Evolutionary conservation across 208 protist species (phyloP), one percentile per base, ranked within the genome.

Genomic region (Crithidia acanthocephali): DNA sequence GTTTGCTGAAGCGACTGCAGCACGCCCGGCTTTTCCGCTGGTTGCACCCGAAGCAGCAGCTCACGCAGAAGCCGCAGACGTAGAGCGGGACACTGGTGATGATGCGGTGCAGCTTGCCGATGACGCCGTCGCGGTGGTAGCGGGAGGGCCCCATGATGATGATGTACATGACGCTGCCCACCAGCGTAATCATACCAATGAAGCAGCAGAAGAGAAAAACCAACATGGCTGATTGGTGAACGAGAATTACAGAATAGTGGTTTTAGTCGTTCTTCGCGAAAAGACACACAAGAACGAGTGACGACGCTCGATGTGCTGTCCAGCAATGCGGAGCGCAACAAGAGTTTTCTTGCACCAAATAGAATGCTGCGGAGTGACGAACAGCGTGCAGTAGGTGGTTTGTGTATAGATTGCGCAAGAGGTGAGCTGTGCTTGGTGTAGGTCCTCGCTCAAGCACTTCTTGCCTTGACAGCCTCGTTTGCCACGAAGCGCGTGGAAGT

Each of bases 121-220:
- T 74, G 64, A 82, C 68, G 40, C 95, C 92, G 66, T 96, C 82
- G 37, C 89, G 88, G 75, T 98, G 92, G 63, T 90, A 97, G 48
- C 84, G 83, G 0, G 91, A 93, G 5, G 88, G 88, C 4, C 94
- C 94, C 89, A 96, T 95, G 51, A 97, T 95, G 28, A 92, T 76
- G 47, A 97, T 80, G 74, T 97, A 98, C 85, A 95, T 90, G 60
- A 92, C 80, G 18, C 51, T n/a, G 2, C 66, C 83, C 3, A 86
- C 59, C 9, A 77, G 22, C 13, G 77, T 20, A 30, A 95, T 86
- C 70, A 83, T 28, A 32, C 74, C 58, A 40, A 81, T 70, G 2
- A 88, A 52, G 28, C 42, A 28, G 27, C 48, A 53, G 50, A 95
- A 90, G 20, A 84, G 30, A 18, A 71, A 32, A 0, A 61, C 7